Conservation (phyloP, 176 grass and related monocot species). For the Juncus effusus region DNA sequence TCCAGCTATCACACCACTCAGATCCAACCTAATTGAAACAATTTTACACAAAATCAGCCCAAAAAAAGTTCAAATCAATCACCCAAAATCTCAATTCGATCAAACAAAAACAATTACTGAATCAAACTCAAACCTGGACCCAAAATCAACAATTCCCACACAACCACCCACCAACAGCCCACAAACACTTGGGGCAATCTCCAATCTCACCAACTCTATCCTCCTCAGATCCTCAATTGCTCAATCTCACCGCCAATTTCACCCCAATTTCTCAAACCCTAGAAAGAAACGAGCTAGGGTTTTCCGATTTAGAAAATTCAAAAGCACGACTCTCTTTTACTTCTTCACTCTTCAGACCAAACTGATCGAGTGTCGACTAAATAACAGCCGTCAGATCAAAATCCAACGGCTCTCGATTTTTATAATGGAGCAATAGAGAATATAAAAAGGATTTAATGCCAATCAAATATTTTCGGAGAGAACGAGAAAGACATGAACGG, state of each 20-base stretch:
- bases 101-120: constrained; percentile 5
- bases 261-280: neutral
- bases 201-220: neutral
- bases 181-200: constrained; percentile 9
- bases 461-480: neutral
- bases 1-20: constrained; percentile 26
- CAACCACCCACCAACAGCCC: neutral
- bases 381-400: neutral
- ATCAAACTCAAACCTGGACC: constrained; percentile 2
- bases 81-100: neutral
- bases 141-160: neutral
- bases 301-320: neutral
- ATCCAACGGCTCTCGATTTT: neutral
- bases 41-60: neutral
- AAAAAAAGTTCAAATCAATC: neutral
- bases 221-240: neutral
- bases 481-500: neutral
- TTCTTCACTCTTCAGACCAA: neutral
- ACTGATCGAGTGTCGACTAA: constrained; percentile 4
- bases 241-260: neutral
- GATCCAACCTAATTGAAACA: constrained; percentile 20
- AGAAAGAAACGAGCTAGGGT: constrained; percentile 6
- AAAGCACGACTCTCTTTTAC: neutral
- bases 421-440: neutral
- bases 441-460: neutral